Conservation (phyloP, 345 rosid species). For the Populus pruinosa region DNA sequence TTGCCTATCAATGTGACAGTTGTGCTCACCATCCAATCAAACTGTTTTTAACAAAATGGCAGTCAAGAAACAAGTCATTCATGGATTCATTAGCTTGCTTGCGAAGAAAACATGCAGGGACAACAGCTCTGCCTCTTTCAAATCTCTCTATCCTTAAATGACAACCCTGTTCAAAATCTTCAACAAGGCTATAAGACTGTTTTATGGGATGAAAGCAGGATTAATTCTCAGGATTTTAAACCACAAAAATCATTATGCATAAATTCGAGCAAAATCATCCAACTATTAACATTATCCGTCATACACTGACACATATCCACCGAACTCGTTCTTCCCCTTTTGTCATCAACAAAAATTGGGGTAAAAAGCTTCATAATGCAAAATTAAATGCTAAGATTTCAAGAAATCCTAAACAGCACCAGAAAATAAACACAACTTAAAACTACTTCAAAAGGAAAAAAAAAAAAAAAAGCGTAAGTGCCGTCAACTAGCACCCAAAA, state of each 20-base stretch:
- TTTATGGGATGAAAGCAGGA: background rate
- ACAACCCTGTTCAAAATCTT: background rate
- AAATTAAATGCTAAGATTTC: background rate
- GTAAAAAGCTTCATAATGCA: background rate
- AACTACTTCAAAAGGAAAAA: background rate
- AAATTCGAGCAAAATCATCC: background rate
- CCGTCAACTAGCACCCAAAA: background rate
- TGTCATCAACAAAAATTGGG: background rate
- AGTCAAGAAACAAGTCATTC: background rate
- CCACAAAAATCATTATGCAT: background rate
- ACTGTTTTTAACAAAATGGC: background rate
- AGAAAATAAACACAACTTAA: background rate
- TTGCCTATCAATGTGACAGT: background rate
- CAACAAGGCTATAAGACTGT: background rate
- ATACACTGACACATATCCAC: background rate
- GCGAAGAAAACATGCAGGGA: background rate
- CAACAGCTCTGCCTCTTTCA: background rate
- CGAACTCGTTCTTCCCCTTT: background rate
- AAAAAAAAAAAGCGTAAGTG: too few species aligned
- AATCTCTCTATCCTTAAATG: background rate
- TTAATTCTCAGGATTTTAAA: background rate
- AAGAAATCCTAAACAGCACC: background rate
- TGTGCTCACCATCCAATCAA: background rate
- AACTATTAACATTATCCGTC: background rate
- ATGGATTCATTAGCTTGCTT: background rate